Evolutionary conservation across 202 grass and related monocot genomes (phyloP).

Genomic region (Carex arenaria): DNA sequence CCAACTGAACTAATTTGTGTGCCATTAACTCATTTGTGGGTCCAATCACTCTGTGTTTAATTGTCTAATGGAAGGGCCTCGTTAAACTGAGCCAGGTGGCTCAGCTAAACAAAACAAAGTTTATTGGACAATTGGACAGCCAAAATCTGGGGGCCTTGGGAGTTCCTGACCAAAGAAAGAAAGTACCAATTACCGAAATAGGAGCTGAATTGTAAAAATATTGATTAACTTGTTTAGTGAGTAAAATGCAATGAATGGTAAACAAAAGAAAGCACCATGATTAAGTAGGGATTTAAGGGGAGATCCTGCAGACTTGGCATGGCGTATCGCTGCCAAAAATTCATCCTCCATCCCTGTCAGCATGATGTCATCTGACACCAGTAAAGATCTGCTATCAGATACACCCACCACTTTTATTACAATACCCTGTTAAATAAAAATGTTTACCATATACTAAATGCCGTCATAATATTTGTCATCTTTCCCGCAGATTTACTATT

Average conservation of each 20-base stretch:
- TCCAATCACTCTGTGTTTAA: neutral
- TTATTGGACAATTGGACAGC: neutral
- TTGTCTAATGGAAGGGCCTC: neutral
- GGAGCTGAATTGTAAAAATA: neutral
- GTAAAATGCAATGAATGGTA: neutral
- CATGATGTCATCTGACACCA: conserved; percentile 50
- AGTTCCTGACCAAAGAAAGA: neutral
- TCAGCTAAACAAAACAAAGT: neutral
- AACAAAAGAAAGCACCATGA: conserved; percentile 24
- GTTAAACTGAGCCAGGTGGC: neutral
- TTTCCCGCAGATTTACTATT: neutral
- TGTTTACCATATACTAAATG: neutral
- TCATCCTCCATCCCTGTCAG: conserved; percentile 52
- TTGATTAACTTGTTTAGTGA: neutral
- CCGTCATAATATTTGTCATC: neutral
- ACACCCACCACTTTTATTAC: conserved; percentile 69
- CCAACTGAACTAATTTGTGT: neutral
- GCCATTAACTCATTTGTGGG: neutral
- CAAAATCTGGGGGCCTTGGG: neutral
- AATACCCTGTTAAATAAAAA: conserved; percentile 43
- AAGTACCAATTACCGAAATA: neutral
- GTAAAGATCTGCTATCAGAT: conserved; percentile 61
- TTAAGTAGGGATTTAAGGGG: conserved; percentile 48
- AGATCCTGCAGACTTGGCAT: conserved; percentile 51
- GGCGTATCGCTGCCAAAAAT: conserved; percentile 57